phyloP scores from a whole-genome alignment of 1,284 basidiomycete species.

The Ceratobasidium sp. region DNA sequence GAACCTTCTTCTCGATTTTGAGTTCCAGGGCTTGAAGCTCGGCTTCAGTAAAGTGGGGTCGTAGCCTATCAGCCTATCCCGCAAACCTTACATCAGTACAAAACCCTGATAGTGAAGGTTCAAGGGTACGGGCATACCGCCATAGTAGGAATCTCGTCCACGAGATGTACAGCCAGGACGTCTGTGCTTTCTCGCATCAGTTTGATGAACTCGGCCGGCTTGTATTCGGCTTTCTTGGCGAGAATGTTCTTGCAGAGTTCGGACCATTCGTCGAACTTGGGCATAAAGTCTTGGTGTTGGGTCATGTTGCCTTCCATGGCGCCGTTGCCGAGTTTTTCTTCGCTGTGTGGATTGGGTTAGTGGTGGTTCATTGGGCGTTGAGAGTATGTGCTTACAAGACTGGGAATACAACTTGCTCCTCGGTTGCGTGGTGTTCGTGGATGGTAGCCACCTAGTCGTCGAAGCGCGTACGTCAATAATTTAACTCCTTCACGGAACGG shows the following conservation, averaged over 20 bases:
- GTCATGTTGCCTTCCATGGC: slow-evolving; percentile 31
- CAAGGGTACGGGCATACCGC: not conserved
- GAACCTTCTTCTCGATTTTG: slow-evolving; percentile 4
- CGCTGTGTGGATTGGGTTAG: not conserved
- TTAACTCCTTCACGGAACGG: not conserved
- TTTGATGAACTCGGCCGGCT: slow-evolving; percentile 11
- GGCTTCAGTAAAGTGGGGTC: slow-evolving; percentile 14
- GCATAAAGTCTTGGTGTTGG: slow-evolving; percentile 39
- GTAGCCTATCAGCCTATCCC: not conserved
- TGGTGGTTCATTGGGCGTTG: not conserved
- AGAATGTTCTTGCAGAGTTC: slow-evolving; percentile 5
- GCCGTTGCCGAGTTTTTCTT: slow-evolving; percentile 39
- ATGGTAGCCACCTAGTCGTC: not conserved
- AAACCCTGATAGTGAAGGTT: not conserved
- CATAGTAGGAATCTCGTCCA: slow-evolving; percentile 37
- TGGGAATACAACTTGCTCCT: slow-evolving; percentile 28
- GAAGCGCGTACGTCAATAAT: not conserved
- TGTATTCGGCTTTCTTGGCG: slow-evolving; percentile 3
- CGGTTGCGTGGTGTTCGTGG: slow-evolving; percentile 31
- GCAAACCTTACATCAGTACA: not conserved
- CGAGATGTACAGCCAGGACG: slow-evolving; percentile 2
- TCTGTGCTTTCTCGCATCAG: slow-evolving; percentile 18
- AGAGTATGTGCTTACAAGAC: slow-evolving; percentile 5
- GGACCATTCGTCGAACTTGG: slow-evolving; percentile 29
- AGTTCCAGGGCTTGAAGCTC: slow-evolving; percentile 25